Percentiles rank a stretch among this genome's conserved stretches.
These are phyloP conservation scores for Rhizopogon vulgaris DNA, from an alignment of 768 basidiomycete genomes.

Conservation along the genomic window DNA sequence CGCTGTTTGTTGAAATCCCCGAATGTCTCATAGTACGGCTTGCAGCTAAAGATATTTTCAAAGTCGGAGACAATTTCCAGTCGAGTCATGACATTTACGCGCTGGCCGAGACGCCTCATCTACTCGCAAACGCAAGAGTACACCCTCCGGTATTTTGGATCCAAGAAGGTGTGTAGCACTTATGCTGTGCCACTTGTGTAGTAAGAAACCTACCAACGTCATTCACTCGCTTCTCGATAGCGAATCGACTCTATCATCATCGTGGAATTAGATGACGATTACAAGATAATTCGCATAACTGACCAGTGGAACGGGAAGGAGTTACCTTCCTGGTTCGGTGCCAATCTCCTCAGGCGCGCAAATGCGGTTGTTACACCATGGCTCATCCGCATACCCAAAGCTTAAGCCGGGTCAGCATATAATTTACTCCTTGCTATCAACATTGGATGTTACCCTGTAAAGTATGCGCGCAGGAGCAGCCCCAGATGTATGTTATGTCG, in stretches of 20 bases:
- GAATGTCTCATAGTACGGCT: neutral
- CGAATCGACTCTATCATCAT: constrained; percentile 52
- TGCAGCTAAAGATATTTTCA: constrained; percentile 49
- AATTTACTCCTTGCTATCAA: no score
- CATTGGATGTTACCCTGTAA: neutral
- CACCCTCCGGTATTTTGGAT: constrained; percentile 43
- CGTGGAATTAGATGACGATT: constrained; percentile 60
- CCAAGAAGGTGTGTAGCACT: constrained; percentile 37
- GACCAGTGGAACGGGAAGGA: constrained; percentile 59
- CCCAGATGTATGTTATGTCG: no score
- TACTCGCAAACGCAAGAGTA: constrained; percentile 59
- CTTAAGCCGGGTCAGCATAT: neutral
- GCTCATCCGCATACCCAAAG: constrained; percentile 46
- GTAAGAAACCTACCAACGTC: neutral
- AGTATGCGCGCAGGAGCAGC: neutral
- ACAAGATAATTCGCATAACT: constrained; percentile 51
- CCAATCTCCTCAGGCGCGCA: constrained; percentile 39
- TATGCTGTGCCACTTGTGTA: constrained; percentile 12
- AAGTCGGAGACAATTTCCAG: constrained; percentile 43
- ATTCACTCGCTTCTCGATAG: constrained; percentile 26
- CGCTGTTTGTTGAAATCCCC: neutral
- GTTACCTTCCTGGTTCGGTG: constrained; percentile 42
- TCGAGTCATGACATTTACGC: constrained; percentile 55
- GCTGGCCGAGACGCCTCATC: constrained; percentile 52
- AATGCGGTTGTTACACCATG: constrained; percentile 49